These are phyloP conservation scores for Pseudognaphalium luteoalbum DNA, from an alignment of 129 eudicot species.

Conservation along the genomic window DNA sequence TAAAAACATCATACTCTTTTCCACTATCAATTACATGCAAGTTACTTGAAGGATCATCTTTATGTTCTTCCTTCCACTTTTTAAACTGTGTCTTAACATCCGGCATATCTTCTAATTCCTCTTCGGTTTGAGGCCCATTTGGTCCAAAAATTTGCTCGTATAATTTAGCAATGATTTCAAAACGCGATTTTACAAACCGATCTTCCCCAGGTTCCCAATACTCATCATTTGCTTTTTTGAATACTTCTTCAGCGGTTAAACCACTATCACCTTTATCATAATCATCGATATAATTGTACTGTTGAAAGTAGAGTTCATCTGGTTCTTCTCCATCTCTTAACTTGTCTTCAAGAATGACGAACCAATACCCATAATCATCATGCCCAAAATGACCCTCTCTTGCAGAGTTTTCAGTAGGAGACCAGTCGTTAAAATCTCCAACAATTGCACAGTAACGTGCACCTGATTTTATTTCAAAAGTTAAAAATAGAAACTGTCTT, in stretches of 20 bases:
- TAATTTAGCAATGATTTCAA: slow-evolving; percentile 67
- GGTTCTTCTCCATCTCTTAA: slow-evolving; percentile 84
- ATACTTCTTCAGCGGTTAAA: slow-evolving; percentile 59
- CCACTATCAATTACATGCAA: slow-evolving; percentile 86
- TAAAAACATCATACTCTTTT: slow-evolving; percentile 64
- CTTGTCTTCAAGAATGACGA: slow-evolving; percentile 85
- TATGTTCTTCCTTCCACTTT: slow-evolving; percentile 78
- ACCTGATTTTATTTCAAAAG: slow-evolving; percentile 49
- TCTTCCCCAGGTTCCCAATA: slow-evolving; percentile 99
- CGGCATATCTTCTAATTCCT: slow-evolving; percentile 87
- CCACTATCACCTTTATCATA: slow-evolving; percentile 92
- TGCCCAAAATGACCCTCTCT: slow-evolving; percentile 94
- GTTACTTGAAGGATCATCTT: slow-evolving; percentile 77
- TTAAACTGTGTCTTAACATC: slow-evolving; percentile 75
- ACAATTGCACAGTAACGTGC: slow-evolving; percentile 94
- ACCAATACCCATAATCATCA: slow-evolving; percentile 98
- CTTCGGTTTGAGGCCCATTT: slow-evolving; percentile 93
- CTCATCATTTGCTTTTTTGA: slow-evolving; percentile 85
- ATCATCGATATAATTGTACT: slow-evolving; percentile 76
- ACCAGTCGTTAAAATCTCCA: slow-evolving; percentile 94
- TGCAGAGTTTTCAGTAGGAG: slow-evolving; percentile 83
- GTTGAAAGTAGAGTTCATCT: slow-evolving; percentile 83
- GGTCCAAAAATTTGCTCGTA: slow-evolving; percentile 95
- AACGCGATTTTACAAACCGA: slow-evolving; percentile 60
- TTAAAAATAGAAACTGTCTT: slow-evolving; percentile 4